Base-by-base conservation (phyloP, 2,329 filamentous ascomycete species). In the Aspergillus ochraceus region DNA sequence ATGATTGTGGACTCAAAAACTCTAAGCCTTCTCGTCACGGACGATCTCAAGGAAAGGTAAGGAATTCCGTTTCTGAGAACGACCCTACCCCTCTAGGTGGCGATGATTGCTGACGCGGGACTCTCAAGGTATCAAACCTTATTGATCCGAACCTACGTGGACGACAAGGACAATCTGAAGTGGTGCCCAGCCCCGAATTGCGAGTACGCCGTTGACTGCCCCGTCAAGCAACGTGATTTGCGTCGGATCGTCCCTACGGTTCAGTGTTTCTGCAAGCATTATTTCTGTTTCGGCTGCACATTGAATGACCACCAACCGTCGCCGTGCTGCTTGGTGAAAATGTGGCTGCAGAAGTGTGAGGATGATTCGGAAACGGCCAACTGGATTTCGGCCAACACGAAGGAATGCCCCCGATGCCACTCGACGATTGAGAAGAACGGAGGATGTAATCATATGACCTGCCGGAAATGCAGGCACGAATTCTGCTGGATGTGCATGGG, bases 401-500 rank as follows among this genome's bases (percentile, higher is more conserved):
- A 99, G 74, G 95, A 99, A 75, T 99, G 95, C 65, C 94, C 95
- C 0, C 95, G 90, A 74, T 99, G 95, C 77, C 88, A 91, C 68
- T 98, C 94, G 2, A 99, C 95, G 0, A 99, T 99, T 49, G 95
- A 99, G 79, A 99, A 99, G 85, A 99, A 99, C 66, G 93, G 93
- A 55, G 93, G 93, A 3, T 97, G 93, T 80, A 97, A 97, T 79
- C 93, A 97, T 76, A 97, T 97, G 93, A 97, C 93, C 0, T 97
- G 93, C 74, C 84, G 93, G 58, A 97, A 97, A 76, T 97, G 93
- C 80, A 92, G 92, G 71, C 89, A 97, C 72, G 93, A 97, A 72
- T 97, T 99, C 72, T 99, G 95, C 79, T 99, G 95, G 95, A 98
- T 99, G 90, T 99, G 95, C 72, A 99, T 99, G 95, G 95, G 95